Evolutionary conservation across 1,139 yeast species (phyloP), one percentile per base, ranked within the genome.

Genomic region (Nakaseomyces nivariensis): DNA sequence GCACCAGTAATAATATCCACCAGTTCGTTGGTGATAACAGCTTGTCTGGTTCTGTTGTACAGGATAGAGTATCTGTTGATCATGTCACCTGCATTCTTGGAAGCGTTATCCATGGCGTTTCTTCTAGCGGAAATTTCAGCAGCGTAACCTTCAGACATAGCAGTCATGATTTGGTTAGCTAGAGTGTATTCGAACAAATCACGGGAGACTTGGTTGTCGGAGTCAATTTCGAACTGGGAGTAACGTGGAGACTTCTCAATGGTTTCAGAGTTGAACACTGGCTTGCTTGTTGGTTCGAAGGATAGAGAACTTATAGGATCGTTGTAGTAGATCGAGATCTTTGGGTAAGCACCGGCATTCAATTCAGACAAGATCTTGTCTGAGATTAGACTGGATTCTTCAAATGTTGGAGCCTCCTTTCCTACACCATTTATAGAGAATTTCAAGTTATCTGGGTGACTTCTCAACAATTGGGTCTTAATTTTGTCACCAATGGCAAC

Each of bases 1-100:
- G 97, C 98, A 88, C 98, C 98, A 68, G 98, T 92, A 73, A 92
- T 92, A 70, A 92, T 92, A 77, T 92, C 98, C 68, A 92, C 97
- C 82, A 92, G 79, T 79, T 92, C 98, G 81, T 92, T 92, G 76
- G 98, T 92, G 70, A 92, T 92, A 71, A 90, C 98, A 66, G 98
- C 98, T 81, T 92, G 98, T 85, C 98, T 90, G 71, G 97, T 87
- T 82, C 98, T 90, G 90, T 92, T 92, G 77, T 92, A 92, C 73
- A 90, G 82, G 72, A 92, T 92, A 61, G 97, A 84, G 85, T 87
- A 90, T 69, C 80, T 83, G 76, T 80, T 83, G 70, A 92, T 92
- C 98, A 92, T 92, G 66, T 92, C 98, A 75, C 96, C 96, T 58
- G 98, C 98, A 71, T 90, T 92, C 95, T 92, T 92, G 64, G 97